phyloP scores from a whole-genome alignment of 2,329 filamentous ascomycete genomes.

The Basipetospora chlamydospora region DNA sequence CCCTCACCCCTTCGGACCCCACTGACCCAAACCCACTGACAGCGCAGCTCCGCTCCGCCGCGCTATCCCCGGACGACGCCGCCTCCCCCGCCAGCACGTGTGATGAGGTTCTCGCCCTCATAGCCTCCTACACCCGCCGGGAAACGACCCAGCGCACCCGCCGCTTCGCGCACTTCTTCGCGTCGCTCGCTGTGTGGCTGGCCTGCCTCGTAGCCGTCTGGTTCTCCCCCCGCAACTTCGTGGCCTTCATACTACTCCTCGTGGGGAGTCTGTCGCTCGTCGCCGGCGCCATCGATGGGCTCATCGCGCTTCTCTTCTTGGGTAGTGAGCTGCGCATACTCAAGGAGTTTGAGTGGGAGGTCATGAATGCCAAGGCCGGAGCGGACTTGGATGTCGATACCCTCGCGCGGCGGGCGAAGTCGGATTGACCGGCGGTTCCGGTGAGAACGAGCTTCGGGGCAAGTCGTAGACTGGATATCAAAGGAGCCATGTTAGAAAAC shows the following conservation, averaged over 20 bases:
- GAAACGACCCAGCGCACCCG: constrained; percentile 58
- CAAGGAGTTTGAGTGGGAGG: constrained; percentile 89
- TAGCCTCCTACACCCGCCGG: constrained; percentile 51
- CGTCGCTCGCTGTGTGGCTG: constrained; percentile 50
- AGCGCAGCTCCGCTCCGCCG: constrained; percentile 17
- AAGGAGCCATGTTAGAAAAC: too few relatives aligned
- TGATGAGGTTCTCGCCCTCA: constrained; percentile 59
- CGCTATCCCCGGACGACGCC: constrained; percentile 9
- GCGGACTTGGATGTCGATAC: constrained; percentile 6
- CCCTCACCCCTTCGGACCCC: constrained; percentile 11
- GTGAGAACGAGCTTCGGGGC: too few relatives aligned
- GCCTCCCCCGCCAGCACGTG: constrained; percentile 17
- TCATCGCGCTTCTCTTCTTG: constrained; percentile 80
- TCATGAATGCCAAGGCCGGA: constrained; percentile 47
- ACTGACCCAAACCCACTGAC: too few relatives aligned
- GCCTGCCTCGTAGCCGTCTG: constrained; percentile 71
- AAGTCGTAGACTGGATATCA: too few relatives aligned
- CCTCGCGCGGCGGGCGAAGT: not conserved
- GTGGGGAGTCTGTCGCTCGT: constrained; percentile 64
- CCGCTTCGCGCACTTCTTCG: constrained; percentile 60
- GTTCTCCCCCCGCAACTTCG: constrained; percentile 66
- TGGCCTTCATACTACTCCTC: constrained; percentile 67
- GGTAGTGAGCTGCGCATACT: constrained; percentile 69
- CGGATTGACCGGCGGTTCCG: not conserved
- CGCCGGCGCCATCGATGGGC: constrained; percentile 65